Base-by-base conservation (phyloP, 2,329 filamentous ascomycete genomes). In the Penicillium decumbens region DNA sequence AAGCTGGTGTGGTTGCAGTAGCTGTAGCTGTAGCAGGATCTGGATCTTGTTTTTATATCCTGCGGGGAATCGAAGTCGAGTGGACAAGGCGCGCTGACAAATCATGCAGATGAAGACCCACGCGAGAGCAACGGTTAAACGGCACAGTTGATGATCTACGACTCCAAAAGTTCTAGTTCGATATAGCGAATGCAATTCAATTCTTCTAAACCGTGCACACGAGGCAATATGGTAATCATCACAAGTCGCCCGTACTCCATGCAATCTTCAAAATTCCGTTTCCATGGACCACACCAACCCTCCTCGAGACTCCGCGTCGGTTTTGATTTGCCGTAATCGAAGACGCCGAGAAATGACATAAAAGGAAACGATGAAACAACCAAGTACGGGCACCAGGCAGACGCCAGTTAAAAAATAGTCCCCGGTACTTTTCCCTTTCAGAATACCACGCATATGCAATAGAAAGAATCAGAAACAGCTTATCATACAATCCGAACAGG, bases 231-330 rank as follows among this genome's bases (percentile, higher is more conserved):
- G 55, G 43, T 28, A 28, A 56, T 53, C 45, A 53, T 57, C 53
- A 58, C 50, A 53, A 54, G 47, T 58, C 45, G 29, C 52, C 50
- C 32, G 46, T 58, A 59, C 58, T 57, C 58, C 58, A 60, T 61
- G 52, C 49, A 55, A 45, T 42, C 45, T 49, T 45, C 29, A 25
- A 18, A 41, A 20, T 30, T 33, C 24, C 18, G 33, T 43, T 40
- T 33, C 39, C 32, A 43, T 44, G 42, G 28, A 9, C 39, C n/a
- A 44, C 41, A 33, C 48, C 33, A 45, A 39, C 24, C 43, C 35
- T n/a, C 39, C 32, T 45, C 29, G 15, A 41, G 44, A 30, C 41
- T 43, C 41, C 50, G 39, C 30, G 13, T 50, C 45, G 39, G 29
- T 55, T 55, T 57, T 37, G 33, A 15, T 37, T n/a, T 23, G 51